Evolutionary conservation across 2,329 filamentous ascomycete species (phyloP), one percentile per base, ranked within the genome.

Genomic region (Ceratocystis cubensis): DNA sequence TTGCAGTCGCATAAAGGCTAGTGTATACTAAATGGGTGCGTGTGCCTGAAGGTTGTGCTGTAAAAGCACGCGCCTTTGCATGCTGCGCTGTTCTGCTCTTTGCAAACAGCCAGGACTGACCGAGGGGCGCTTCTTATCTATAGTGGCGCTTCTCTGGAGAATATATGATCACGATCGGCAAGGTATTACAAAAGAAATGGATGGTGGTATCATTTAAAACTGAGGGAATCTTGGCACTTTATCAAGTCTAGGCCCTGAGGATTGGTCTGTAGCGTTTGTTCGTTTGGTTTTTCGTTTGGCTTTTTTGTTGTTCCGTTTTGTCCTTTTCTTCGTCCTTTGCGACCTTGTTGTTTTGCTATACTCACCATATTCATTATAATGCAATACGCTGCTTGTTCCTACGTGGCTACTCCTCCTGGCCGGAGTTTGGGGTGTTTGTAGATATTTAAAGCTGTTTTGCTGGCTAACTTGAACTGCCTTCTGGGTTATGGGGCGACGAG

Each of bases 211-310:
- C 30, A 64, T 64, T 41, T 64, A 33, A 64, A 50, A 64, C 46
- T 53, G 48, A 64, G 50, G 50, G 46, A 63, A 45, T 41, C 30
- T 25, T 53, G 63, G 63, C 28, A 65, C 64, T 61, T 46, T 65
- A 65, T 65, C 20, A 61, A 65, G 64, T 65, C 64, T 30, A 62
- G 64, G 64, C 56, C 61, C 57, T 46, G 45, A 46, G 65, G 59
- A 63, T 66, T 59, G 65, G 65, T 66, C 61, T 63, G 30, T 57
- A 44, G 65, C 65, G 46, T 63, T 66, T 66, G 22, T 66, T 41
- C 15, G 33, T 62, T 61, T 61, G 45, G 13, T 57, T 53, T 37
- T 50, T 28, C 56, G 44, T 57, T n/a, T 37, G 33, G 15, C 17
- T 17, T 33, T 30, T n/a, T 41, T 41, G 46, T 57, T 8, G 44